These are phyloP conservation scores for Sicyos edulis DNA, from an alignment of 306 rosid genomes.

Conservation along the genomic window DNA sequence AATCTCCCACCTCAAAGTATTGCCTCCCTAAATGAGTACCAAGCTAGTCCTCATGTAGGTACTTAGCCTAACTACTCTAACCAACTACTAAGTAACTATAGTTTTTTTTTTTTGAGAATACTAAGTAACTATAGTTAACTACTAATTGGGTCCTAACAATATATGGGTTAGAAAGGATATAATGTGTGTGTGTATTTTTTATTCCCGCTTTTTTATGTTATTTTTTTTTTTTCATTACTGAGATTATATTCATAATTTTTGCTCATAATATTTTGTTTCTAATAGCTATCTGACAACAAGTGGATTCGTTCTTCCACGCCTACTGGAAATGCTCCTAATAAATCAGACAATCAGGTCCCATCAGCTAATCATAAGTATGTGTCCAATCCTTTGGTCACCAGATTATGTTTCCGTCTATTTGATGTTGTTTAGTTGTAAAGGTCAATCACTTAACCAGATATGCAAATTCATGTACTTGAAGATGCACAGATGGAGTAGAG, in stretches of 20 bases:
- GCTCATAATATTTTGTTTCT: slow-evolving; percentile 17
- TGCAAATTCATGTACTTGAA: slow-evolving; percentile 29
- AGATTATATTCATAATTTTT: slow-evolving; percentile 23
- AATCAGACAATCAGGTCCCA: slow-evolving; percentile 46
- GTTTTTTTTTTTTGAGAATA: too few species aligned
- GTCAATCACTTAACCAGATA: not conserved
- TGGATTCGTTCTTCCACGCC: slow-evolving; percentile 55
- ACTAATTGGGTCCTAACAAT: too few species aligned
- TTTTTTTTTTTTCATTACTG: not conserved
- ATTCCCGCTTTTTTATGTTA: not conserved
- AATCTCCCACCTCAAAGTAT: too few species aligned
- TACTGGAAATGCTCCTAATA: slow-evolving; percentile 26
- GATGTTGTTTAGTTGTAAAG: slow-evolving; percentile 6
- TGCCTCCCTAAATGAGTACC: too few species aligned
- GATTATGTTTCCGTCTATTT: slow-evolving; percentile 17
- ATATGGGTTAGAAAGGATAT: not conserved
- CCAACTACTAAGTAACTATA: too few species aligned
- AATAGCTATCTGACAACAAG: slow-evolving; percentile 72
- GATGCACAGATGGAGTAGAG: slow-evolving; percentile 84
- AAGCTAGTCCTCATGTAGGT: too few species aligned
- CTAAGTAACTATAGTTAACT: too few species aligned
- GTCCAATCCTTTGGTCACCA: slow-evolving; percentile 14
- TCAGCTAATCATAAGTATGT: slow-evolving; percentile 54
- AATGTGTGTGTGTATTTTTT: not conserved
- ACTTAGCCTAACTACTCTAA: too few species aligned